Percentiles rank a stretch among this genome's conserved stretches.
Evolutionary conservation across 306 rosid species (phyloP).

Genomic region (Urtica urens): DNA sequence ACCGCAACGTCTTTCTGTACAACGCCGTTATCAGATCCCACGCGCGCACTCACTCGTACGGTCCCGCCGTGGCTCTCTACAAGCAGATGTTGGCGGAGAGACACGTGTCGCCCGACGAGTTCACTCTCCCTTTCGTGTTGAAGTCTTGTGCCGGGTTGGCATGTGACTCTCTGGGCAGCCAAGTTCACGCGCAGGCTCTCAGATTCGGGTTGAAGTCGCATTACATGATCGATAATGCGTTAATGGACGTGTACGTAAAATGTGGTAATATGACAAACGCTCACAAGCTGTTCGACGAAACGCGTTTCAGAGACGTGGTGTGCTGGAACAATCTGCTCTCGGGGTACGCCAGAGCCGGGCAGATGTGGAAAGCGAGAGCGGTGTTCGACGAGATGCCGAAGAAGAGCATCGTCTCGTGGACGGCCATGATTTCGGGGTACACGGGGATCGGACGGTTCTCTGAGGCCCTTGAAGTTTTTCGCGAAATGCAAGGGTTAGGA

Average conservation of each 20-base stretch:
- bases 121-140: constrained; percentile 61
- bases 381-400: constrained; percentile 61
- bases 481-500: constrained; percentile 54
- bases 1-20: constrained; percentile 46
- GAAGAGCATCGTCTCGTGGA: constrained; percentile 74
- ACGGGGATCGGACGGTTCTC: constrained; percentile 33
- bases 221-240: constrained; percentile 38
- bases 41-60: constrained; percentile 28
- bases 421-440: constrained; percentile 63
- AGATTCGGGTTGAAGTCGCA: constrained; percentile 41
- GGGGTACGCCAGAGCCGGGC: constrained; percentile 54
- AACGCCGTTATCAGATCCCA: constrained; percentile 54
- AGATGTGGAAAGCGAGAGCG: constrained; percentile 40
- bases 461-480: constrained; percentile 55
- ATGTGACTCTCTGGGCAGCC: constrained; percentile 35
- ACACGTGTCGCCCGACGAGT: constrained; percentile 32
- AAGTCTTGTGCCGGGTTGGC: constrained; percentile 49
- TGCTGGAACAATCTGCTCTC: constrained; percentile 64
- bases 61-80: constrained; percentile 27
- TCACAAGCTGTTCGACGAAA: constrained; percentile 41
- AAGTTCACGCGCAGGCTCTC: constrained; percentile 49
- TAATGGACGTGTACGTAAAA: constrained; percentile 53
- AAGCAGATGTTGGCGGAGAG: constrained; percentile 36
- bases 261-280: constrained; percentile 44
- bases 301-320: constrained; percentile 40